These are phyloP conservation scores for Sordariomycetes sp. DNA, from an alignment of 2,329 filamentous ascomycete species.

Conservation along the genomic window DNA sequence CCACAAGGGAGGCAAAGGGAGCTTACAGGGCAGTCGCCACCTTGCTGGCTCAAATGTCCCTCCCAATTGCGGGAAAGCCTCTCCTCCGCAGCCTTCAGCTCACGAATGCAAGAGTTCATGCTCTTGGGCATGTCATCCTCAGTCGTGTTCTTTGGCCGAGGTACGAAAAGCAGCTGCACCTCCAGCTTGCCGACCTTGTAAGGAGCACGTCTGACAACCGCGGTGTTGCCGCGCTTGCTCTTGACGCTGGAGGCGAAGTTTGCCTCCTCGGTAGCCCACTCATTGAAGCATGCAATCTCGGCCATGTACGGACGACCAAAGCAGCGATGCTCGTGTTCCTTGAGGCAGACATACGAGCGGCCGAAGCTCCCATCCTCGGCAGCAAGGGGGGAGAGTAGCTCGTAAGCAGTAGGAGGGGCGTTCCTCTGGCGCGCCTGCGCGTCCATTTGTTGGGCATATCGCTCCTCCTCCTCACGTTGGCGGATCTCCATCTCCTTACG, in stretches of 20 bases:
- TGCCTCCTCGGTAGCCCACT: slow-evolving; percentile 89
- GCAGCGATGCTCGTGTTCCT: slow-evolving; percentile 81
- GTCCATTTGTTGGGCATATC: slow-evolving; percentile 54
- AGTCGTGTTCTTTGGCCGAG: slow-evolving; percentile 73
- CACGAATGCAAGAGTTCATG: slow-evolving; percentile 92
- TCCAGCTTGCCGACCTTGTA: slow-evolving; percentile 95
- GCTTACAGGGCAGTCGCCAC: slow-evolving; percentile 93
- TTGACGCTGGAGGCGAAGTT: slow-evolving; percentile 77
- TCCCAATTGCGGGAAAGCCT: slow-evolving; percentile 72
- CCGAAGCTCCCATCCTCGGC: slow-evolving; percentile 91
- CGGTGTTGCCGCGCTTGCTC: slow-evolving; percentile 73
- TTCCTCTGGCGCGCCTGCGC: slow-evolving; percentile 54
- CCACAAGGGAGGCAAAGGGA: too few species aligned
- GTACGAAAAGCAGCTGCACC: slow-evolving; percentile 88
- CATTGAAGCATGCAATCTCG: slow-evolving; percentile 93
- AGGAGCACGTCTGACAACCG: slow-evolving; percentile 74
- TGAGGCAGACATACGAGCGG: slow-evolving; percentile 85
- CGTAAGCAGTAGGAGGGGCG: slow-evolving; percentile 66
- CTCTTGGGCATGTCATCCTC: slow-evolving; percentile 99
- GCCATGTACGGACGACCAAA: slow-evolving; percentile 83
- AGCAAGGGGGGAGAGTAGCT: slow-evolving; percentile 76
- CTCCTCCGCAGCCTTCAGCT: slow-evolving; percentile 85
- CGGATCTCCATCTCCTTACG: slow-evolving; percentile 87
- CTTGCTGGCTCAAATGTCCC: slow-evolving; percentile 88
- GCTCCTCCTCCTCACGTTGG: slow-evolving; percentile 75